These are phyloP conservation scores for Globisporangium alternatum DNA, from an alignment of 352 stramenopile genomes.

Conservation along the genomic window DNA sequence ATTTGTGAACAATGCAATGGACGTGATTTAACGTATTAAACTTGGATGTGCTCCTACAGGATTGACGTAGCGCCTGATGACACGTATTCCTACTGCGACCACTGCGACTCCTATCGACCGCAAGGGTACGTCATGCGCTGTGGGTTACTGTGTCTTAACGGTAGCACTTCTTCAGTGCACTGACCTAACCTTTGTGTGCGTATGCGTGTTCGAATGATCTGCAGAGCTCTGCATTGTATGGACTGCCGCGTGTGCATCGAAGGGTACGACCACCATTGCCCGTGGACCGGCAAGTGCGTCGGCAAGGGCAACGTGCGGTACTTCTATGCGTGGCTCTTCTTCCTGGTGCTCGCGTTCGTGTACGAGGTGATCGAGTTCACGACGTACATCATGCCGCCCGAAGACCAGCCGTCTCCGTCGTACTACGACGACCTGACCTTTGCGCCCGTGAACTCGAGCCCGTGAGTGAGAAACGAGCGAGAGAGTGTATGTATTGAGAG, in stretches of 20 bases:
- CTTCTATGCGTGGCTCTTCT: slow-evolving; percentile 85
- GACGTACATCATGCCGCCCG: slow-evolving; percentile 73
- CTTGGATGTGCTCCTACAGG: background rate
- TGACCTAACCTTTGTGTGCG: slow-evolving; percentile 9
- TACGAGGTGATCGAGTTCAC: slow-evolving; percentile 89
- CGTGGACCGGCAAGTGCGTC: slow-evolving; percentile 92
- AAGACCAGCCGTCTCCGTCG: slow-evolving; percentile 28
- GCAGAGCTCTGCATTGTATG: slow-evolving; percentile 78
- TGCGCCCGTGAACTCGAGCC: slow-evolving; percentile 4
- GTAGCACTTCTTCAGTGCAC: background rate
- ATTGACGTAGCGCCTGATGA: slow-evolving; percentile 36
- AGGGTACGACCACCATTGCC: slow-evolving; percentile 91
- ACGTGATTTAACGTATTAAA: background rate
- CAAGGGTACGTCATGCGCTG: slow-evolving; percentile 34
- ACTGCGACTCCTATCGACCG: slow-evolving; percentile 76
- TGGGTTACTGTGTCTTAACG: background rate
- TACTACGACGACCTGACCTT: slow-evolving; percentile 18
- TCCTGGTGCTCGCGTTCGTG: slow-evolving; percentile 83
- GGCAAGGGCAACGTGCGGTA: slow-evolving; percentile 73
- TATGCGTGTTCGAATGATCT: background rate
- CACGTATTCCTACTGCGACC: slow-evolving; percentile 74
- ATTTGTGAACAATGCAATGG: background rate
- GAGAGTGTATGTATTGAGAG: background rate
- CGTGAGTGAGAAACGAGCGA: slow-evolving; percentile 8
- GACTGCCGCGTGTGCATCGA: slow-evolving; percentile 87